These are phyloP conservation scores for Nicotiana paniculata DNA, from an alignment of 257 asterid genomes.

Conservation along the genomic window DNA sequence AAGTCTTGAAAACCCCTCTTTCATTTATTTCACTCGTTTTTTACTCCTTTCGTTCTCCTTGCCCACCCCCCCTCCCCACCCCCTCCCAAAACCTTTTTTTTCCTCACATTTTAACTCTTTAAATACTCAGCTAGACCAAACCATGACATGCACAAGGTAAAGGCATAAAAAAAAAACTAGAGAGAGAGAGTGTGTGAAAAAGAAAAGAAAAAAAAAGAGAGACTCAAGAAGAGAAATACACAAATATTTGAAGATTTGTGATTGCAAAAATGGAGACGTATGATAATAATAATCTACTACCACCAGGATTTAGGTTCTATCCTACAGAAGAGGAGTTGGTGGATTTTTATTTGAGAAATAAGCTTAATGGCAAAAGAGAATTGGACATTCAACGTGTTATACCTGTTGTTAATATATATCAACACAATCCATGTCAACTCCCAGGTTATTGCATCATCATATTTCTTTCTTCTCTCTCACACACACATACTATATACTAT, in stretches of 20 bases:
- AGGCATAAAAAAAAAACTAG: too few species aligned
- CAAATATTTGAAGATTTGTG: too few species aligned
- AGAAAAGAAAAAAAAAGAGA: background rate
- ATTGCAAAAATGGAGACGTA: slow-evolving; percentile 13
- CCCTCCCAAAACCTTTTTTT: background rate
- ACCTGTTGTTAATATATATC: slow-evolving; percentile 45
- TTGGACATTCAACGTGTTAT: slow-evolving; percentile 34
- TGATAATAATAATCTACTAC: background rate
- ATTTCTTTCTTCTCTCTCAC: too few species aligned
- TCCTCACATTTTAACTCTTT: background rate
- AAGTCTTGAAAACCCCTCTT: background rate
- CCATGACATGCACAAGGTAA: background rate
- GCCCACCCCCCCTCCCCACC: too few species aligned
- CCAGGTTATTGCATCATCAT: slow-evolving; percentile 24
- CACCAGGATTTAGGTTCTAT: slow-evolving; percentile 53
- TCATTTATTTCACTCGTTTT: slow-evolving; percentile 18
- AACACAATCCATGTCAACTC: slow-evolving; percentile 53
- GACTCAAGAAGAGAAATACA: background rate
- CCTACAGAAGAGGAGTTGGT: slow-evolving; percentile 62
- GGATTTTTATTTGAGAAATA: slow-evolving; percentile 36
- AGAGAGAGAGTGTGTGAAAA: background rate
- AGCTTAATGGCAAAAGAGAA: slow-evolving; percentile 29
- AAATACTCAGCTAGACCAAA: background rate
- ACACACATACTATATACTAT: too few species aligned
- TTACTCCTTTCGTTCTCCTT: background rate